Evolutionary conservation across 2,329 filamentous ascomycete genomes (phyloP).

Genomic region (Elsinoe arachidis): DNA sequence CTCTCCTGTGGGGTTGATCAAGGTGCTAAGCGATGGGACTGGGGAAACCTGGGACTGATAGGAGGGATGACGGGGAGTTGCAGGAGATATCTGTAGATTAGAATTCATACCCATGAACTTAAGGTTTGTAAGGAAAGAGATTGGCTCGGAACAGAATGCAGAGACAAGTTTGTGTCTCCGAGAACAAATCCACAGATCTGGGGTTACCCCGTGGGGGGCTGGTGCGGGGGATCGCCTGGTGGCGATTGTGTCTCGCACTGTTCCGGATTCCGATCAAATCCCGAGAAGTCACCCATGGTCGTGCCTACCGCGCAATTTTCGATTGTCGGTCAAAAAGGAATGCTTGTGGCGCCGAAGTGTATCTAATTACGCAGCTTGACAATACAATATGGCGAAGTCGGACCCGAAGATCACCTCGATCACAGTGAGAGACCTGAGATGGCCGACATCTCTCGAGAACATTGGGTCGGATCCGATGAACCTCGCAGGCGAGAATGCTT

Average conservation of each 20-base stretch:
- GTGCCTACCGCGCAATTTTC: no score
- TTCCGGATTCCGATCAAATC: not conserved
- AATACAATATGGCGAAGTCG: not conserved
- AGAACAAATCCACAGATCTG: not conserved
- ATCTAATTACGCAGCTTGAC: no score
- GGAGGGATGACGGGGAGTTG: not conserved
- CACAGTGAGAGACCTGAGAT: not conserved
- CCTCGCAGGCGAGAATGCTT: conserved; percentile 80
- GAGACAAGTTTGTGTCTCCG: not conserved
- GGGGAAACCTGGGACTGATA: no score
- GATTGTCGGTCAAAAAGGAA: not conserved
- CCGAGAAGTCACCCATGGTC: not conserved
- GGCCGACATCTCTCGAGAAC: conserved; percentile 73
- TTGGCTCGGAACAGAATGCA: not conserved
- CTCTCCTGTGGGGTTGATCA: no score
- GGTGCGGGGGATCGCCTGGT: not conserved
- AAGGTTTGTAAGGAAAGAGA: not conserved
- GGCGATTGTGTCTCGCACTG: not conserved
- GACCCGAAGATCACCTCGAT: not conserved
- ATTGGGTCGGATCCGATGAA: conserved; percentile 97
- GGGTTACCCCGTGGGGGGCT: not conserved
- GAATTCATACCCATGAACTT: not conserved
- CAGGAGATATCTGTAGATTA: not conserved
- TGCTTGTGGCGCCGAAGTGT: not conserved
- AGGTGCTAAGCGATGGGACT: no score